A percentile compares a stretch with the other conserved stretches of the same genome.
Conservation (phyloP, 345 rosid species). For the Citrus australasica region DNA sequence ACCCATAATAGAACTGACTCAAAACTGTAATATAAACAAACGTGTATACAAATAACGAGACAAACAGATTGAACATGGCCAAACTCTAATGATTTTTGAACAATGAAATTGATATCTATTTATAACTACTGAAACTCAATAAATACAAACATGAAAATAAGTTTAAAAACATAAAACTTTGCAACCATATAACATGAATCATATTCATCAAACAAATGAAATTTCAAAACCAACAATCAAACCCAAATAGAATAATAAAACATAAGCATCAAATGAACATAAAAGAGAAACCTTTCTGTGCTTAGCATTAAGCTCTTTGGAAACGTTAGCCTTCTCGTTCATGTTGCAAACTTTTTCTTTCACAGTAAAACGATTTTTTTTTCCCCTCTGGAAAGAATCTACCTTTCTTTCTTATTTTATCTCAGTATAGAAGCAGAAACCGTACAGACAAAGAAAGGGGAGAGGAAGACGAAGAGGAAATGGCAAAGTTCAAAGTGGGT, state of each 20-base stretch:
- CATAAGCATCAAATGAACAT: neutral
- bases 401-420: neutral
- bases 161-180: constrained; percentile 8
- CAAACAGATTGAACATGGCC: constrained; percentile 1
- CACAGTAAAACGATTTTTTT: neutral
- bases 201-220: neutral
- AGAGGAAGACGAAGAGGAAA: neutral
- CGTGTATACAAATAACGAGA: constrained; percentile 5
- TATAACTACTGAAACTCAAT: neutral
- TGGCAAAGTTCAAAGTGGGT: constrained; percentile 24
- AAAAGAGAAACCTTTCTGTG: constrained; percentile 50
- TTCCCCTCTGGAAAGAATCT: neutral
- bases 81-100: neutral
- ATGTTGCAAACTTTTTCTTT: constrained; percentile 21
- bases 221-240: constrained; percentile 3
- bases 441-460: constrained; percentile 5
- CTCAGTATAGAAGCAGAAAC: neutral
- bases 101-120: neutral
- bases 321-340: constrained; percentile 66
- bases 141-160: neutral
- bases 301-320: constrained; percentile 55
- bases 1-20: neutral
- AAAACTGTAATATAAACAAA: neutral
- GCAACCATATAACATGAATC: constrained; percentile 9
- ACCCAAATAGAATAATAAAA: constrained; percentile 3